These are phyloP conservation scores for Chalaropsis ovoidea DNA, from an alignment of 2,329 filamentous ascomycete species.

Conservation along the genomic window DNA sequence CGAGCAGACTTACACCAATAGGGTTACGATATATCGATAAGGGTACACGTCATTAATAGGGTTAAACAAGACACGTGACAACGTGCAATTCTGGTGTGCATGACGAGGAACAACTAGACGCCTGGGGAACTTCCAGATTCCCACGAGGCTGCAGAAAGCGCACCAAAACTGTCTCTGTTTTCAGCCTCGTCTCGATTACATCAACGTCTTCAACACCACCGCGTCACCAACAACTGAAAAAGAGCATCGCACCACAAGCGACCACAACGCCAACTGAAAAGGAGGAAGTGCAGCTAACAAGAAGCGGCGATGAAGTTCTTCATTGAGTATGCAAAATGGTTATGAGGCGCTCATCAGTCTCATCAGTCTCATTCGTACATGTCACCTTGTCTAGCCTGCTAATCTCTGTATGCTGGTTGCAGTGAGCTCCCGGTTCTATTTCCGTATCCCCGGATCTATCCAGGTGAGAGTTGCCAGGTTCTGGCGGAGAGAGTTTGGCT, in stretches of 20 bases:
- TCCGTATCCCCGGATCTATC: conserved; percentile 50
- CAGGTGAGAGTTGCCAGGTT: conserved; percentile 35
- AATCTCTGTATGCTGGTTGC: neutral
- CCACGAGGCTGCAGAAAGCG: conserved; percentile 15
- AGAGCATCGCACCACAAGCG: neutral
- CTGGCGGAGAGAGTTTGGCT: neutral
- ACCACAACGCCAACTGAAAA: neutral
- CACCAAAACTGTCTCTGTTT: neutral
- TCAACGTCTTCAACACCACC: neutral
- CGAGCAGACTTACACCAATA: no score
- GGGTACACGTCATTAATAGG: no score
- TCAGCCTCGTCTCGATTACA: conserved; percentile 19
- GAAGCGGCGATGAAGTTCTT: conserved; percentile 42
- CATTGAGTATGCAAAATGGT: conserved; percentile 37
- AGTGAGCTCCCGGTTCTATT: conserved; percentile 50
- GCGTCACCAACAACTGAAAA: neutral
- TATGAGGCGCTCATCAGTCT: neutral
- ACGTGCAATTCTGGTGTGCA: conserved; percentile 7
- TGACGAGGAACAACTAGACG: no score
- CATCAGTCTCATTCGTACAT: no score
- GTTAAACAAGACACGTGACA: conserved; percentile 7
- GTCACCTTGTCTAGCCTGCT: conserved; percentile 9
- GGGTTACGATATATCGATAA: no score
- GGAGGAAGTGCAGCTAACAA: neutral
- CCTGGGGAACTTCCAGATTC: neutral